phyloP scores from a whole-genome alignment of 1,139 yeast species.

The Tardiomyces depauwii region DNA sequence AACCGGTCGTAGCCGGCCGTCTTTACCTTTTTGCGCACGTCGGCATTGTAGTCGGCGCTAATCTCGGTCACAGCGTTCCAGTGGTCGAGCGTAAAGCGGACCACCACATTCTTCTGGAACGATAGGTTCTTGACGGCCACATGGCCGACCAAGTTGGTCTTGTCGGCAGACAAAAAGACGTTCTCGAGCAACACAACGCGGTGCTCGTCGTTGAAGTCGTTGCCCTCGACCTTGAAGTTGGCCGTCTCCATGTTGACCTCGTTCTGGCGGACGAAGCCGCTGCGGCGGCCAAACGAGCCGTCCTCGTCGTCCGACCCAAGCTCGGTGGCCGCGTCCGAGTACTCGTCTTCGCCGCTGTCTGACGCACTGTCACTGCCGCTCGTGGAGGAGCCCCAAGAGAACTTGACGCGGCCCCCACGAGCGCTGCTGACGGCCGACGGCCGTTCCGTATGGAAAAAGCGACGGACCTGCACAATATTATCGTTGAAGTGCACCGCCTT shows the following conservation, averaged over 20 bases:
- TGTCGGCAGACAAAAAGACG: constrained; percentile 47
- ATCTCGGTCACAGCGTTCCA: constrained; percentile 69
- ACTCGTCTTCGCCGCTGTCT: constrained; percentile 21
- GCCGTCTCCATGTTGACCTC: not conserved
- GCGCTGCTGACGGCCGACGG: constrained; percentile 64
- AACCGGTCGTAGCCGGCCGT: constrained; percentile 31
- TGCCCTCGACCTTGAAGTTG: constrained; percentile 14
- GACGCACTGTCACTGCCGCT: constrained; percentile 8
- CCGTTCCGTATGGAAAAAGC: constrained; percentile 57
- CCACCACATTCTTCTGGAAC: constrained; percentile 49
- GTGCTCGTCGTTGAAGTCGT: constrained; percentile 7
- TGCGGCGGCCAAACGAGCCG: constrained; percentile 9
- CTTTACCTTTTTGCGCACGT: constrained; percentile 37
- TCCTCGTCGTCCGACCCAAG: constrained; percentile 14
- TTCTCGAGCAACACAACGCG: constrained; percentile 51
- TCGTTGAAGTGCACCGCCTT: constrained; percentile 76
- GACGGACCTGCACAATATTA: constrained; percentile 51
- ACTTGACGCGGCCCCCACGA: constrained; percentile 18
- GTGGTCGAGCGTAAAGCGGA: constrained; percentile 56
- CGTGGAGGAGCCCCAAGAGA: constrained; percentile 18
- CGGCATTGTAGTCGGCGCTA: constrained; percentile 52
- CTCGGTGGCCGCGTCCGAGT: constrained; percentile 2
- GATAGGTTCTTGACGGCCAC: constrained; percentile 63
- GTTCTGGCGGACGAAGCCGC: not conserved
- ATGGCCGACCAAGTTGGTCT: constrained; percentile 51